Evolutionary conservation across 2,329 filamentous ascomycete species (phyloP).

Genomic region (Nectriaceae sp.): DNA sequence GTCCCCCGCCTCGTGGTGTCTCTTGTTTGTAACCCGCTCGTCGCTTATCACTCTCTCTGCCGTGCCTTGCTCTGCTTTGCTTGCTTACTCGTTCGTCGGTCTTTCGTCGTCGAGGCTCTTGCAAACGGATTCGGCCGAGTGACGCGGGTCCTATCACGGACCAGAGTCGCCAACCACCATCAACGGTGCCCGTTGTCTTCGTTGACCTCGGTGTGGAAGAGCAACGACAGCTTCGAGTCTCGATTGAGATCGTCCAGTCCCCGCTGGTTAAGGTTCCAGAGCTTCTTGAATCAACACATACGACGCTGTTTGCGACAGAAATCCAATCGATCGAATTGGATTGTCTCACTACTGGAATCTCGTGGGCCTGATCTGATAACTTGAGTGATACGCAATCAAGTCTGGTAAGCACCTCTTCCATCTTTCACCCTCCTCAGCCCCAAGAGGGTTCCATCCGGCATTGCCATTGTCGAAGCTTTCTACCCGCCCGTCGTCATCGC

Average conservation of each 20-base stretch:
- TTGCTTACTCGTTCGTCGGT: not conserved
- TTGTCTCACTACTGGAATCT: not conserved
- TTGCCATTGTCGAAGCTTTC: not conserved
- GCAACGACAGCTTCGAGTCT: no score
- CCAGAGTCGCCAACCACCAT: not conserved
- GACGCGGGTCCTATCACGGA: not conserved
- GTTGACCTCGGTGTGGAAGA: no score
- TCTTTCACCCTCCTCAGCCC: not conserved
- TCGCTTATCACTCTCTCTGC: not conserved
- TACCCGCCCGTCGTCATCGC: not conserved
- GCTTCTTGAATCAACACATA: no score
- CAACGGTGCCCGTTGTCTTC: not conserved
- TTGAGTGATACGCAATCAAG: no score
- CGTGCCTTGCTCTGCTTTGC: not conserved
- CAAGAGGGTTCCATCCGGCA: not conserved
- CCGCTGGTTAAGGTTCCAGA: no score
- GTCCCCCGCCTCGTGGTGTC: not conserved
- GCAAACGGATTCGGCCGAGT: not conserved
- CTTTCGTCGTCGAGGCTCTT: not conserved
- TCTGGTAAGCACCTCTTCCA: no score
- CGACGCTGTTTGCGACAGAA: not conserved
- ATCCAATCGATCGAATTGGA: not conserved
- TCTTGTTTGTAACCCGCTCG: no score
- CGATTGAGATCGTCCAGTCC: no score
- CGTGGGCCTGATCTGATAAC: not conserved